Evolutionary conservation across 1,284 basidiomycete genomes (phyloP).

Genomic region (Ceratobasidium sp.): DNA sequence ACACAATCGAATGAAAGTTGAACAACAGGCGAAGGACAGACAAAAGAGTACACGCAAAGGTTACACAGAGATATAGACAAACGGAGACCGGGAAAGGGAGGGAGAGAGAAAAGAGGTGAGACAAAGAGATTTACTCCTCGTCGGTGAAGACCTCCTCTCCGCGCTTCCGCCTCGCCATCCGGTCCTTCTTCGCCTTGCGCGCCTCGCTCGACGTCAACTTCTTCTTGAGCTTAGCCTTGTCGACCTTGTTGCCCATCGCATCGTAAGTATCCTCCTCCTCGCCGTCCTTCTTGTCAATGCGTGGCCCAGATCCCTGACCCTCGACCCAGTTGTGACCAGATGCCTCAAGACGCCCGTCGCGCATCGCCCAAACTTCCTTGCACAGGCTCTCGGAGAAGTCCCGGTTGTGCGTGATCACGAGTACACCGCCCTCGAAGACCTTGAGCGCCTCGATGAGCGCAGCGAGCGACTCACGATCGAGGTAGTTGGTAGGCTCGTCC

Average conservation of each 20-base stretch:
- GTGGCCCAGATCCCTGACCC: conserved; percentile 91
- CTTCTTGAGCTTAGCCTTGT: conserved; percentile 82
- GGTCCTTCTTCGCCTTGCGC: conserved; percentile 94
- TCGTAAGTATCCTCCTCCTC: conserved; percentile 92
- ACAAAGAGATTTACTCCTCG: conserved; percentile 60
- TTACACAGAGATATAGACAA: conserved; percentile 38
- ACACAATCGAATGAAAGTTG: conserved; percentile 45
- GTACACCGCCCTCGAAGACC: conserved; percentile 96
- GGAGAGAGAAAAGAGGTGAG: too few species aligned
- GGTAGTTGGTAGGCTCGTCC: conserved; percentile 96
- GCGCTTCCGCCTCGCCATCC: conserved; percentile 88
- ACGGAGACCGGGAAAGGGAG: not conserved
- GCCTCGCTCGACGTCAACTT: conserved; percentile 85
- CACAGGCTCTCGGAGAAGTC: conserved; percentile 98
- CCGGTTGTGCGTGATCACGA: conserved; percentile 96
- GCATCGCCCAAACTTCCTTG: conserved; percentile 94
- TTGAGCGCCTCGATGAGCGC: conserved; percentile 97
- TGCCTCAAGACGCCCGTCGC: conserved; percentile 90
- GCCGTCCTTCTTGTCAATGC: conserved; percentile 90
- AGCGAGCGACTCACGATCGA: conserved; percentile 97
- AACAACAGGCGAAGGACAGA: conserved; percentile 48
- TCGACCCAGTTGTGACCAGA: conserved; percentile 99
- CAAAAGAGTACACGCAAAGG: conserved; percentile 45
- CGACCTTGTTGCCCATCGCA: conserved; percentile 97
- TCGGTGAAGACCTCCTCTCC: conserved; percentile 83